phyloP scores from a whole-genome alignment of 2,329 filamentous ascomycete genomes.

The Cytospora paraplurivora region DNA sequence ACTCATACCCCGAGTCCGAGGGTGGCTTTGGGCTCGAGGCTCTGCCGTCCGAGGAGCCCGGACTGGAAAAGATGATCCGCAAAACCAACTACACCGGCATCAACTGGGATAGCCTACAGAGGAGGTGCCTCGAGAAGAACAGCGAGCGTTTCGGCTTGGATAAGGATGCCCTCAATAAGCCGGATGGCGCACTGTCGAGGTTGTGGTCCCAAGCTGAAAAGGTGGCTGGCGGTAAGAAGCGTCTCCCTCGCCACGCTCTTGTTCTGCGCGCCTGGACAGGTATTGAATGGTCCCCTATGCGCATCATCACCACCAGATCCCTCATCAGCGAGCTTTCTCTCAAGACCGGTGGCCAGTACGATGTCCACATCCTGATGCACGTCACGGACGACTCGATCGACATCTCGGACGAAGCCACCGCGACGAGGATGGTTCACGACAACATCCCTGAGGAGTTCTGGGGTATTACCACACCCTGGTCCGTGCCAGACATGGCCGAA shows the following conservation, averaged over 20 bases:
- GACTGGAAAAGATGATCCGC: conserved; percentile 48
- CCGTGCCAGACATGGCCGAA: conserved; percentile 70
- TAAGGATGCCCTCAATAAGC: conserved; percentile 16
- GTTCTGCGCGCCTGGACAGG: conserved; percentile 76
- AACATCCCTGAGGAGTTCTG: conserved; percentile 56
- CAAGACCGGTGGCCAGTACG: conserved; percentile 77
- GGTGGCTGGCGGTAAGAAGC: conserved; percentile 20
- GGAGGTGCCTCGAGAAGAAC: conserved; percentile 67
- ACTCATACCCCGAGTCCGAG: conserved; percentile 60
- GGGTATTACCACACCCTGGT: conserved; percentile 75
- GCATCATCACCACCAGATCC: conserved; percentile 76
- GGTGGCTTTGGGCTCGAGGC: conserved; percentile 64
- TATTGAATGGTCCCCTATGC: conserved; percentile 76
- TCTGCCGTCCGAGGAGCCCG: conserved; percentile 62
- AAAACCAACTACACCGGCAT: conserved; percentile 62
- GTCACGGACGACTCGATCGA: conserved; percentile 68
- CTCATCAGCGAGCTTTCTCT: conserved; percentile 77
- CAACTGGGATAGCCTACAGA: conserved; percentile 71
- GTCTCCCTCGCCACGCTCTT: conserved; percentile 64
- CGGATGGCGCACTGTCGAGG: conserved; percentile 19
- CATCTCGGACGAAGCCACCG: conserved; percentile 57
- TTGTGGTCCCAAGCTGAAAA: conserved; percentile 27
- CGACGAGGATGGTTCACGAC: conserved; percentile 52
- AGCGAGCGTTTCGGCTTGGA: conserved; percentile 59
- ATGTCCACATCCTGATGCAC: conserved; percentile 78